Percentiles rank a stretch among this genome's conserved stretches.
Conservation (phyloP, 257 asterid genomes). For the Solanum appendiculatum region DNA sequence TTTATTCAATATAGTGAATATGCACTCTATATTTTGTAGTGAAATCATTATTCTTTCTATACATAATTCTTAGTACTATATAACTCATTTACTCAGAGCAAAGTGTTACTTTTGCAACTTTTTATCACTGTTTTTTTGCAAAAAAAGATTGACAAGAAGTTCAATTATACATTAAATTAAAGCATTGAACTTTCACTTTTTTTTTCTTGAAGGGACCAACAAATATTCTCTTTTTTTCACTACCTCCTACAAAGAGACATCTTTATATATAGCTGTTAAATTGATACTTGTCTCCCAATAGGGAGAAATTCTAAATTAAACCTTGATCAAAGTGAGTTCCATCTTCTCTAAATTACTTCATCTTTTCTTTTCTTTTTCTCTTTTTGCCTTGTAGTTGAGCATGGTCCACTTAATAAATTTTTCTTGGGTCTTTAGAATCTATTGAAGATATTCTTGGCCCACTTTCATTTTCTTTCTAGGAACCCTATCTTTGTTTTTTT, state of each 20-base stretch:
- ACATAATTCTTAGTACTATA: neutral
- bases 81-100: neutral
- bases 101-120: neutral
- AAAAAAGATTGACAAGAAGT: neutral
- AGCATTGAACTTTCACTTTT: neutral
- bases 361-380: neutral
- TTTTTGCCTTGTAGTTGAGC: neutral
- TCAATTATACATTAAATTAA: neutral
- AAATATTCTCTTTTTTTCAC: neutral
- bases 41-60: neutral
- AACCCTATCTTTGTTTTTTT: slow-evolving; percentile 9
- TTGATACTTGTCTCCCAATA: slow-evolving; percentile 48
- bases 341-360: neutral
- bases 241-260: slow-evolving; percentile 5
- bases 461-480: neutral
- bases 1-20: neutral
- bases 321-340: slow-evolving; percentile 7
- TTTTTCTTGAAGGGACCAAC: neutral
- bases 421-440: neutral
- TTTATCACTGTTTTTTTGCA: neutral
- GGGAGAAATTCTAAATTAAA: slow-evolving; percentile 46
- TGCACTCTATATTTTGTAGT: neutral
- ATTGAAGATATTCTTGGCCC: neutral
- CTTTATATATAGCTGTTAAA: neutral
- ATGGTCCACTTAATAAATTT: neutral